Evolutionary conservation across 371 early-diverging fungal species (phyloP).

Genomic region (Nosema muscidifuracis): DNA sequence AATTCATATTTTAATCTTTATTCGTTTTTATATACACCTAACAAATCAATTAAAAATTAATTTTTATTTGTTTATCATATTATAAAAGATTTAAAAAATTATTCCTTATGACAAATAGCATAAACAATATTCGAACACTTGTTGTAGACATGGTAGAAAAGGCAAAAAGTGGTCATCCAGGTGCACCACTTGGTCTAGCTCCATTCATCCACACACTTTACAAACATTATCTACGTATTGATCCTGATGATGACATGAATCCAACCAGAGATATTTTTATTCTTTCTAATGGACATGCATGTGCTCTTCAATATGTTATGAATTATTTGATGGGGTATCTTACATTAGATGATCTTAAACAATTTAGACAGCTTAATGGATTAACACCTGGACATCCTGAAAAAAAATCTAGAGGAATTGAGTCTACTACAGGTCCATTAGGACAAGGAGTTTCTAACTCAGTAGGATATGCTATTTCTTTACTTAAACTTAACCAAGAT

Average conservation of each 20-base stretch:
- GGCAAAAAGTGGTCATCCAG: constrained; percentile 94
- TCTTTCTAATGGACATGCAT: constrained; percentile 94
- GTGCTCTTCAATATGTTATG: constrained; percentile 81
- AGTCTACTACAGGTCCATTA: constrained; percentile 94
- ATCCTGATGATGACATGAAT: constrained; percentile 62
- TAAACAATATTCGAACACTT: constrained; percentile 83
- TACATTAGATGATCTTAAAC: constrained; percentile 79
- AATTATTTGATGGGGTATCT: constrained; percentile 81
- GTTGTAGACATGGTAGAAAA: constrained; percentile 84
- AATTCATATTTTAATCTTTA: no score
- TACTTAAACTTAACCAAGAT: constrained; percentile 69
- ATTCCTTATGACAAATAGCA: constrained; percentile 40
- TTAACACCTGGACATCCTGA: constrained; percentile 58
- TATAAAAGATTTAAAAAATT: no score
- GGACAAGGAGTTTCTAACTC: constrained; percentile 88
- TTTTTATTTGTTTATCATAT: no score
- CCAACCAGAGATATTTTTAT: constrained; percentile 90
- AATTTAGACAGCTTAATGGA: constrained; percentile 79
- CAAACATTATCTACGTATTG: constrained; percentile 61
- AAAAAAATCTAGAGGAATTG: constrained; percentile 83
- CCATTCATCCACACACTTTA: constrained; percentile 83
- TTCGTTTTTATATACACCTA: no score
- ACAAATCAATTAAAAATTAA: no score
- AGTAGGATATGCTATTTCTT: constrained; percentile 54
- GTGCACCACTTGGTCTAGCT: constrained; percentile 86